phyloP scores from a whole-genome alignment of 2,329 filamentous ascomycete species.

The Cephalotrichum gorgonifer region DNA sequence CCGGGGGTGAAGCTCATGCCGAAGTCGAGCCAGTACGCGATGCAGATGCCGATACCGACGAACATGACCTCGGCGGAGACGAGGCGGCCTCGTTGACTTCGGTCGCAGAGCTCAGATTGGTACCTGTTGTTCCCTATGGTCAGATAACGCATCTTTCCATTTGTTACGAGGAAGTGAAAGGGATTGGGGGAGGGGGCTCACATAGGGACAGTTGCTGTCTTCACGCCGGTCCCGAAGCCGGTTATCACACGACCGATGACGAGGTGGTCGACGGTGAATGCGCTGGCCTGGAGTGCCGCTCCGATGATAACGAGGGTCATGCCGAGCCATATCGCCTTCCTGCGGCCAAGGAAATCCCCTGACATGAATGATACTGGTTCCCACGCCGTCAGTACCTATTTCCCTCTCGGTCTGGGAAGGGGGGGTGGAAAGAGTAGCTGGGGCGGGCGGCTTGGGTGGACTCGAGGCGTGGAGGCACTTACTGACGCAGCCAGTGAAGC shows the following conservation, averaged over 20 bases:
- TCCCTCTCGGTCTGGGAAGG: no score
- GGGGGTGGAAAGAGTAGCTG: background rate
- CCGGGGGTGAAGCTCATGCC: slow-evolving; percentile 17
- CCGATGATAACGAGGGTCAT: slow-evolving; percentile 48
- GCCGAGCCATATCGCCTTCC: slow-evolving; percentile 48
- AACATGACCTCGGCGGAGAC: slow-evolving; percentile 43
- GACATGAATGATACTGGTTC: slow-evolving; percentile 19
- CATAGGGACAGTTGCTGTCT: slow-evolving; percentile 41
- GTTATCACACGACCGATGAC: slow-evolving; percentile 41
- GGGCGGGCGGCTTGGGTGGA: no score
- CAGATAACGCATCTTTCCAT: slow-evolving; percentile 40
- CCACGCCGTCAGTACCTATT: background rate
- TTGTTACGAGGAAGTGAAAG: slow-evolving; percentile 46
- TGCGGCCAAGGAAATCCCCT: slow-evolving; percentile 51
- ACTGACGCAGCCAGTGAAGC: slow-evolving; percentile 21
- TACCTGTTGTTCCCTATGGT: slow-evolving; percentile 41
- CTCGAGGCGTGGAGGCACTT: background rate
- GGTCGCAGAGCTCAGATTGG: slow-evolving; percentile 39
- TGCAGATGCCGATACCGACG: slow-evolving; percentile 30
- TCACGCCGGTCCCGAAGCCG: slow-evolving; percentile 48
- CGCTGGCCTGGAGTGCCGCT: slow-evolving; percentile 46
- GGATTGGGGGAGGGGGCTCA: slow-evolving; percentile 45
- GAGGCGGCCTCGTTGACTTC: slow-evolving; percentile 41
- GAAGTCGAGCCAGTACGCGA: slow-evolving; percentile 33
- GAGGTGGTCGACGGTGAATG: slow-evolving; percentile 38